Evolutionary conservation across 345 rosid genomes (phyloP).

Genomic region (Rhodamnia argentea): DNA sequence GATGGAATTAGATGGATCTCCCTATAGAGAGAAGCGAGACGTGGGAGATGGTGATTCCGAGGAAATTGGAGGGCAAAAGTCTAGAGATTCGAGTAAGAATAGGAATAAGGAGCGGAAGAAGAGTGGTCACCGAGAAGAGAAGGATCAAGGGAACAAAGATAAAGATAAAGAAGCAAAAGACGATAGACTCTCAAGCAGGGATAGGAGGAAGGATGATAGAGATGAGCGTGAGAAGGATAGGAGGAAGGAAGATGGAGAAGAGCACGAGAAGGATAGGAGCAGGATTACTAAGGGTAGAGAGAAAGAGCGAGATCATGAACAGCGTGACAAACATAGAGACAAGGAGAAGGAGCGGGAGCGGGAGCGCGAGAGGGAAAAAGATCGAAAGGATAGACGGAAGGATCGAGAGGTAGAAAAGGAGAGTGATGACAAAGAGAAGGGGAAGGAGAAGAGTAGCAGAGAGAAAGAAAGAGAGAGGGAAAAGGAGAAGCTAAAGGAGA

Average conservation of each 20-base stretch:
- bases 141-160: conserved; percentile 1
- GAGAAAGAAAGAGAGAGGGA: conserved; percentile 25
- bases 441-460: conserved; percentile 33
- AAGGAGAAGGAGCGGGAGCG: conserved; percentile 43
- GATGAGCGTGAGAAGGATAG: conserved; percentile 27
- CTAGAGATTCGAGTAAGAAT: conserved; percentile 9
- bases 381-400: conserved; percentile 12
- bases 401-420: conserved; percentile 19
- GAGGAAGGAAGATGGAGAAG: conserved; percentile 21
- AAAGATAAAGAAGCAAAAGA: not conserved
- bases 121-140: not conserved
- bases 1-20: conserved; percentile 13
- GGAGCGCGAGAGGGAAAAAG: conserved; percentile 12
- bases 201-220: not conserved
- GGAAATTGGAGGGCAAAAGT: conserved; percentile 4
- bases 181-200: not conserved
- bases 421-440: conserved; percentile 30
- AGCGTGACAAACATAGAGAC: conserved; percentile 16
- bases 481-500: conserved; percentile 14
- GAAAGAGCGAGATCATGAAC: conserved; percentile 29
- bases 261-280: conserved; percentile 14
- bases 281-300: conserved; percentile 33
- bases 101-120: conserved; percentile 7
- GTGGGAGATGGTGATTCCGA: conserved; percentile 14
- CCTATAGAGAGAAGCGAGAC: not conserved